Evolutionary conservation across 2,329 filamentous ascomycete species (phyloP).

Genomic region (Monosporascus sp.): DNA sequence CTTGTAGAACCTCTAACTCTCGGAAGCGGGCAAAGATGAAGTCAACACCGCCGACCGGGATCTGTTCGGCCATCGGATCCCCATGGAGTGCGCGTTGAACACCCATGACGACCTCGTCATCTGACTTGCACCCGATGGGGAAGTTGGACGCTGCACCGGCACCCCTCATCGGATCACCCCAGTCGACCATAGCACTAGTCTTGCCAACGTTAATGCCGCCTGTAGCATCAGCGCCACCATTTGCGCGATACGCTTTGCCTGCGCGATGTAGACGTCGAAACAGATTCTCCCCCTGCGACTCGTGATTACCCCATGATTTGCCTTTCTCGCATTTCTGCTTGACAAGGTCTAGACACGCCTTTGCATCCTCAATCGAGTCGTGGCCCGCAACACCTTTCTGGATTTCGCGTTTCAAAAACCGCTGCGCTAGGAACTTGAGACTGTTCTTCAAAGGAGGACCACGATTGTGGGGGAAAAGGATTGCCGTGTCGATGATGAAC

Average conservation of each 20-base stretch:
- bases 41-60: slow-evolving; percentile 57
- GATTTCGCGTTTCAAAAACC: slow-evolving; percentile 81
- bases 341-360: slow-evolving; percentile 84
- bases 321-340: slow-evolving; percentile 96
- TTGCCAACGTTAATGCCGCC: slow-evolving; percentile 53
- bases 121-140: slow-evolving; percentile 51
- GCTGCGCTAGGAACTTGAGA: slow-evolving; percentile 82
- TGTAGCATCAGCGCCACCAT: slow-evolving; percentile 51
- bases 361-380: slow-evolving; percentile 88
- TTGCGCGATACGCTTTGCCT: slow-evolving; percentile 56
- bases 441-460: slow-evolving; percentile 87
- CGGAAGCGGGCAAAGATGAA: slow-evolving; percentile 64
- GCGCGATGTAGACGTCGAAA: slow-evolving; percentile 73
- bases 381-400: slow-evolving; percentile 76
- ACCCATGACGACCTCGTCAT: slow-evolving; percentile 52
- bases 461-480: slow-evolving; percentile 85
- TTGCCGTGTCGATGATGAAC: slow-evolving; percentile 85
- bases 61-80: slow-evolving; percentile 51
- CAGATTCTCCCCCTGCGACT: slow-evolving; percentile 77
- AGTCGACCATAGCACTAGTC: slow-evolving; percentile 76
- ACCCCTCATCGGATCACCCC: slow-evolving; percentile 69
- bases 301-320: slow-evolving; percentile 74
- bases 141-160: slow-evolving; percentile 51
- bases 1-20: slow-evolving; percentile 59
- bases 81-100: slow-evolving; percentile 55